A percentile compares a stretch with the other conserved stretches of the same genome.
Evolutionary conservation across 1,139 yeast genomes (phyloP).

Genomic region (Blastobotrys petasosporus): DNA sequence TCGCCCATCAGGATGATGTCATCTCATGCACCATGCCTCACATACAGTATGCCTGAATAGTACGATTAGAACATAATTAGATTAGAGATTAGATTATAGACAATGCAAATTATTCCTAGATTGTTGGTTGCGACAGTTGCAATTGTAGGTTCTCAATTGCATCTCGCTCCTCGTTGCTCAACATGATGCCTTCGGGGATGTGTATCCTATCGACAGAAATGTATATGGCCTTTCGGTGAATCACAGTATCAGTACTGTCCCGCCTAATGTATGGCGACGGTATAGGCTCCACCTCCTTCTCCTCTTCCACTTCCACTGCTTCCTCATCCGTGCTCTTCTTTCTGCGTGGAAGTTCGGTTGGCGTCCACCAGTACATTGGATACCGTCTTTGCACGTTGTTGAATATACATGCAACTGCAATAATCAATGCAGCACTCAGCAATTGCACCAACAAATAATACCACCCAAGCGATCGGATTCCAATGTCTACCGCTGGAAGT

Average conservation of each 20-base stretch:
- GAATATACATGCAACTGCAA: slow-evolving; percentile 48
- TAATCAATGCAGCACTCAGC: slow-evolving; percentile 45
- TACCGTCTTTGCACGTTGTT: slow-evolving; percentile 52
- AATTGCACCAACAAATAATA: slow-evolving; percentile 59
- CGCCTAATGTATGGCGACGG: not conserved
- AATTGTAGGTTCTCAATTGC: slow-evolving; percentile 8
- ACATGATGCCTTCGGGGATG: slow-evolving; percentile 8
- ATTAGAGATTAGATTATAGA: too few relatives aligned
- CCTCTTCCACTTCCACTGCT: not conserved
- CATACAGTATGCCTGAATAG: too few relatives aligned
- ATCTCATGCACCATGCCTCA: too few relatives aligned
- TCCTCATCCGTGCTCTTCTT: not conserved
- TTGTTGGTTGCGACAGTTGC: not conserved
- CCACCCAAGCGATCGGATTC: slow-evolving; percentile 54
- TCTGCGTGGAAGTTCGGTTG: slow-evolving; percentile 24
- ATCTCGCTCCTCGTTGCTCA: slow-evolving; percentile 8
- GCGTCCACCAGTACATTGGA: slow-evolving; percentile 64
- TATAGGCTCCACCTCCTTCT: not conserved
- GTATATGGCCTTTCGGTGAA: not conserved
- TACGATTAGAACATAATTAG: too few relatives aligned
- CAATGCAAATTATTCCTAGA: not conserved
- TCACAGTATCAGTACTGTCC: not conserved
- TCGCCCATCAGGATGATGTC: too few relatives aligned
- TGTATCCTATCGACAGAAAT: slow-evolving; percentile 3
- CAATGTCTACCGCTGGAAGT: slow-evolving; percentile 48